phyloP scores from a whole-genome alignment of 345 rosid species.

The Luvunga scandens region DNA sequence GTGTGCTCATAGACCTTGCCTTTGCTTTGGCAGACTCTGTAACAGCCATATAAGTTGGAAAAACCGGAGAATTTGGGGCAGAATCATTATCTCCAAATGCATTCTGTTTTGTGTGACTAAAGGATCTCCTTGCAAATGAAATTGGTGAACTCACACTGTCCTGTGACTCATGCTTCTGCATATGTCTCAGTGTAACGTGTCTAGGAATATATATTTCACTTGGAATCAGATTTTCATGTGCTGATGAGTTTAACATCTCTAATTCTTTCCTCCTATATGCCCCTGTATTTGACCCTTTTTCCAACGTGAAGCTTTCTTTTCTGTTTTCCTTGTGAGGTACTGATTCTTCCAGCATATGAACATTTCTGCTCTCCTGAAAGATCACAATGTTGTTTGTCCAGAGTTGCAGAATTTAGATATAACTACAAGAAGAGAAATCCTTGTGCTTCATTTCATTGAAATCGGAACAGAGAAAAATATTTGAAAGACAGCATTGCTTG shows the following conservation, averaged over 20 bases:
- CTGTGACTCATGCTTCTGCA: constrained; percentile 32
- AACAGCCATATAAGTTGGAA: constrained; percentile 64
- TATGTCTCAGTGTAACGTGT: constrained; percentile 28
- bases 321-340: constrained; percentile 34
- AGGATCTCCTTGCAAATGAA: constrained; percentile 66
- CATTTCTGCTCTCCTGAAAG: constrained; percentile 59
- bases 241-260: constrained; percentile 20
- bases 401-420: neutral
- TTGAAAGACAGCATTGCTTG: neutral
- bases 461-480: neutral
- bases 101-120: constrained; percentile 38
- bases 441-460: neutral
- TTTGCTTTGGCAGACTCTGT: constrained; percentile 78
- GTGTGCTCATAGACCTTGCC: constrained; percentile 79
- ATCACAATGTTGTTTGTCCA: neutral
- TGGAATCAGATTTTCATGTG: constrained; percentile 21
- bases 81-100: constrained; percentile 36
- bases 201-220: constrained; percentile 23
- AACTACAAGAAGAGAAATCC: neutral
- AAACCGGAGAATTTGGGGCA: constrained; percentile 45
- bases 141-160: constrained; percentile 51
- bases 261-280: constrained; percentile 23
- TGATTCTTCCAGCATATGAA: constrained; percentile 42
- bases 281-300: constrained; percentile 23
- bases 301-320: constrained; percentile 31